Conservation (phyloP, 768 basidiomycete genomes). For the Rhodotorula diobovata region DNA sequence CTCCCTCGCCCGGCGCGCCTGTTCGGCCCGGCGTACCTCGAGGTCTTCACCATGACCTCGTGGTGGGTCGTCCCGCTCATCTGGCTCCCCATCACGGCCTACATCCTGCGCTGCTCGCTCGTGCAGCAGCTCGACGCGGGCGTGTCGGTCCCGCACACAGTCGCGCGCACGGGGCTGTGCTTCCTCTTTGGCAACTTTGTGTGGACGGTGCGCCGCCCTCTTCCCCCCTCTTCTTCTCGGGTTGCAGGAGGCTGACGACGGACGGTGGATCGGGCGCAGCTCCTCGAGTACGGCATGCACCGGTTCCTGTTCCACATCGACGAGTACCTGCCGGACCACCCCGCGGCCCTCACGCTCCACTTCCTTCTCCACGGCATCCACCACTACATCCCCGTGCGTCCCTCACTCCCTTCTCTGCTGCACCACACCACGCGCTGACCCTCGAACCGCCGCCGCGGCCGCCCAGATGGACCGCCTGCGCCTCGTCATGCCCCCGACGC, state of each 20-base stretch:
- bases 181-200: conserved; percentile 80
- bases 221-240: neutral
- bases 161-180: conserved; percentile 57
- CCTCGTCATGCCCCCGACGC: conserved; percentile 89
- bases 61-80: conserved; percentile 92
- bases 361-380: conserved; percentile 93
- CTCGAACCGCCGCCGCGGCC: neutral
- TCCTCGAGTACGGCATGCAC: conserved; percentile 76
- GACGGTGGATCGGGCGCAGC: neutral
- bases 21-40: conserved; percentile 74
- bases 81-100: conserved; percentile 81
- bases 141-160: conserved; percentile 13
- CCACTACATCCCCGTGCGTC: conserved; percentile 81
- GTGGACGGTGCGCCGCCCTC: conserved; percentile 64
- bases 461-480: conserved; percentile 56
- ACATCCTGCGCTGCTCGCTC: conserved; percentile 75
- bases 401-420: no score
- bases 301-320: conserved; percentile 98
- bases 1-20: conserved; percentile 59
- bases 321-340: conserved; percentile 73
- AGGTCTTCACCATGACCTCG: conserved; percentile 77
- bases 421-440: neutral
- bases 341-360: conserved; percentile 73
- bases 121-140: conserved; percentile 60
- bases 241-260: neutral